Conservation (phyloP, 2,329 filamentous ascomycete species). For the Trichoderma oligosporum region DNA sequence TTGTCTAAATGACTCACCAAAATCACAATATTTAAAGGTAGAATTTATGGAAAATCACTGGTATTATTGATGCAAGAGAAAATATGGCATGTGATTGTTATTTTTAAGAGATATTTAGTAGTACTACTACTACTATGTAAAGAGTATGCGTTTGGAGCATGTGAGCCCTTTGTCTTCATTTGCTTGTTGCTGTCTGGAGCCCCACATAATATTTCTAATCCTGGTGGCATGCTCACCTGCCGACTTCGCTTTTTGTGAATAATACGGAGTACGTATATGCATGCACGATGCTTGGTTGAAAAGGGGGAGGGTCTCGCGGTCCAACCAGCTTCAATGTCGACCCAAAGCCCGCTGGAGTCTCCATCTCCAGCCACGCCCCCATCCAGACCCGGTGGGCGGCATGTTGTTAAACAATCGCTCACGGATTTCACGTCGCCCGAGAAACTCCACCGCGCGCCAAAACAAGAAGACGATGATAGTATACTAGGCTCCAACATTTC, state of each 20-base stretch:
- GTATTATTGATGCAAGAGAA: no score
- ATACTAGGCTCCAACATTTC: conserved; percentile 27
- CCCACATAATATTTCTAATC: background rate
- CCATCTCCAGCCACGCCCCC: conserved; percentile 21
- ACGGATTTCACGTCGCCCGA: conserved; percentile 49
- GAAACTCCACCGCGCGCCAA: conserved; percentile 33
- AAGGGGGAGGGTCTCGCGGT: conserved; percentile 12
- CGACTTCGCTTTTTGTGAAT: conserved; percentile 1
- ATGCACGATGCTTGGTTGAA: conserved; percentile 13
- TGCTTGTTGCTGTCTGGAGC: conserved; percentile 36
- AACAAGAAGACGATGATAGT: conserved; percentile 31
- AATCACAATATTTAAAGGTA: background rate
- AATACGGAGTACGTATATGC: no score
- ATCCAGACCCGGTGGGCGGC: conserved; percentile 36
- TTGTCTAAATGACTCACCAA: background rate
- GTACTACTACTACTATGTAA: background rate
- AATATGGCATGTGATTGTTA: no score
- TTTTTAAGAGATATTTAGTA: background rate
- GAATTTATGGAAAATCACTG: background rate
- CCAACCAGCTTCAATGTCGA: conserved; percentile 20
- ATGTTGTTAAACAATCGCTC: conserved; percentile 55
- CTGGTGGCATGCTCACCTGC: background rate
- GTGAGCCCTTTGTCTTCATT: conserved; percentile 35
- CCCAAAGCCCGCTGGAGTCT: conserved; percentile 24
- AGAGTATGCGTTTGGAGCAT: background rate